Evolutionary conservation across 2,329 filamentous ascomycete genomes (phyloP), one percentile per base, ranked within the genome.

Genomic region (Fusarium camptoceras): DNA sequence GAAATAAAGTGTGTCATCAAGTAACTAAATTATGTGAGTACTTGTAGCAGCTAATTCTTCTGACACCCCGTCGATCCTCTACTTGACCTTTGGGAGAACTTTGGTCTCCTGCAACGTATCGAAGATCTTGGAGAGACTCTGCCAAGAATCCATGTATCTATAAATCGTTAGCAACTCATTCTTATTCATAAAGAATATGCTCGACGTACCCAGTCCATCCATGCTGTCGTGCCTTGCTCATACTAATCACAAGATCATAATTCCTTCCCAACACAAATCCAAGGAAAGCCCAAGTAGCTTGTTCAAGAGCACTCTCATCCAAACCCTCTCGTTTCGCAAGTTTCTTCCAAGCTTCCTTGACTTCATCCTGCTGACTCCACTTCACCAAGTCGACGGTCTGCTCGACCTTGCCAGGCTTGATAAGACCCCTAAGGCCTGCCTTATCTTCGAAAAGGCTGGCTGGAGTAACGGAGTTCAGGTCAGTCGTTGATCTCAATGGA

Each of bases 171-270:
- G 24, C 5, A 18, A 15, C 8, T n/a, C 4, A 10, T 1, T 7
- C 14, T 4, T 0, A 0, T 2, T 34, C 8, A 10, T 1, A 8
- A 6, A 12, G 3, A 12, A 5, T 18, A 2, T 37, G 6, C 15
- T 51, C n/a, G 5, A 61, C 59, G 12, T 30, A 51, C 59, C 24
- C 30, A 6, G 14, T 22, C 59, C 59, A 59, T 1, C 59, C 59
- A 25, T 42, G 22, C 6, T 27, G 10, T 25, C 34, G 54, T 7
- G 55, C 59, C 28, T 61, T 61, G 3, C 30, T 59, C 59, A 61
- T 59, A 16, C 55, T 61, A 1, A 61, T 37, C 4, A 61, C 28
- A 7, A 61, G 59, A 44, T 61, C 55, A 22, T 31, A 61, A n/a
- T 59, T 61, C 8, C 59, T 48, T 3, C 59, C 59, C 5, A 37